Evolutionary conservation across 768 basidiomycete genomes (phyloP).

Genomic region (Cyclocybe aegerita): DNA sequence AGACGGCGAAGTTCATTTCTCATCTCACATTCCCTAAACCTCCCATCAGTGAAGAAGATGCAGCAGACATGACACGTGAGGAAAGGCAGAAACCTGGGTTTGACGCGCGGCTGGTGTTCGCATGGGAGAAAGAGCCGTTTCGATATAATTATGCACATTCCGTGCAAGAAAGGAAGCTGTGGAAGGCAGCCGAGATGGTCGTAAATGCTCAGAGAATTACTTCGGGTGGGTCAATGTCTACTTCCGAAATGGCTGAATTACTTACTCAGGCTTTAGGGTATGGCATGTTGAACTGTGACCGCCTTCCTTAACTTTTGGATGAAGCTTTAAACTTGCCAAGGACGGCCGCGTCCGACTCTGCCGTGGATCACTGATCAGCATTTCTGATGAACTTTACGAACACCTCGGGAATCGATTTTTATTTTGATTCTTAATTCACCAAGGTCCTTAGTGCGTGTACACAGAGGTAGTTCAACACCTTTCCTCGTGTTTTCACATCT

Average conservation of each 20-base stretch:
- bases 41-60: not conserved
- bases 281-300: conserved; percentile 18
- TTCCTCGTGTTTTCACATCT: too few species aligned
- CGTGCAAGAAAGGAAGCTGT: conserved; percentile 27
- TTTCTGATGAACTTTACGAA: too few species aligned
- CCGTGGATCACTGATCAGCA: too few species aligned
- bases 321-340: not conserved
- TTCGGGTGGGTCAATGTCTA: conserved; percentile 16
- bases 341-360: not conserved
- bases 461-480: too few species aligned
- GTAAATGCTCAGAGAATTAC: conserved; percentile 20
- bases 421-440: too few species aligned
- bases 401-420: too few species aligned
- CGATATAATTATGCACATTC: conserved; percentile 37
- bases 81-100: conserved; percentile 7
- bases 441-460: too few species aligned
- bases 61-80: conserved; percentile 7
- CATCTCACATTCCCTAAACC: conserved; percentile 8
- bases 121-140: conserved; percentile 37
- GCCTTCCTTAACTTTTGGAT: conserved; percentile 8
- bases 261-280: conserved; percentile 8
- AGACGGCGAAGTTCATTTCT: conserved; percentile 18
- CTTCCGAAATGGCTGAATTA: not conserved
- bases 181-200: conserved; percentile 31
- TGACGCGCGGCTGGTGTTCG: conserved; percentile 38